phyloP scores from a whole-genome alignment of 257 asterid genomes.

The Fraxinus cuspidata region DNA sequence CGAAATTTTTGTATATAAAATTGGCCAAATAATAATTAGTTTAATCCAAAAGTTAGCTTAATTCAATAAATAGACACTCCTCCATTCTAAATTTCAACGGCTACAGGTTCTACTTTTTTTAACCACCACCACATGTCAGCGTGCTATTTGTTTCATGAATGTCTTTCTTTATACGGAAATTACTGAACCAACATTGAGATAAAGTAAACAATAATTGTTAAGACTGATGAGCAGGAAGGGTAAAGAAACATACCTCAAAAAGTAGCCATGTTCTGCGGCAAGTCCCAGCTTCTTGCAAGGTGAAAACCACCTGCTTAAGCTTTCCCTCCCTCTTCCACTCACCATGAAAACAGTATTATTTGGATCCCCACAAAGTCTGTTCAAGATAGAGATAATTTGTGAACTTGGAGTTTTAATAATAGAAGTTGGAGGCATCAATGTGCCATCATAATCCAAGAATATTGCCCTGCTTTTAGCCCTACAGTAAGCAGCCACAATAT shows the following conservation, averaged over 20 bases:
- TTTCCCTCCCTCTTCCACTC: slow-evolving; percentile 78
- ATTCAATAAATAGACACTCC: neutral
- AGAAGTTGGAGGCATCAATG: slow-evolving; percentile 77
- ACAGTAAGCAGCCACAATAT: slow-evolving; percentile 59
- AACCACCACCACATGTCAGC: neutral
- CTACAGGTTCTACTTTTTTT: neutral
- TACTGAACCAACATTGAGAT: too few species aligned
- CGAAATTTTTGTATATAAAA: too few species aligned
- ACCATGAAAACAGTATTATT: slow-evolving; percentile 67
- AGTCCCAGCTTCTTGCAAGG: slow-evolving; percentile 75
- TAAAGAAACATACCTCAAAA: slow-evolving; percentile 52
- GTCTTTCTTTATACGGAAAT: neutral
- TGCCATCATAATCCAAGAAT: slow-evolving; percentile 83
- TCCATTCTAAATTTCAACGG: neutral
- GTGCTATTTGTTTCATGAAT: neutral
- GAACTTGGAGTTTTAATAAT: slow-evolving; percentile 62
- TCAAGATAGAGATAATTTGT: slow-evolving; percentile 61
- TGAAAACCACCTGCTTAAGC: slow-evolving; percentile 68
- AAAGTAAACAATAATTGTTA: neutral
- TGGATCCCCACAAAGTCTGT: slow-evolving; percentile 62
- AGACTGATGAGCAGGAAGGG: neutral
- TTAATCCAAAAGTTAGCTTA: neutral
- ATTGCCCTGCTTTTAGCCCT: slow-evolving; percentile 70
- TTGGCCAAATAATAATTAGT: neutral
- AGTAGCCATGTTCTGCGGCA: slow-evolving; percentile 91